Evolutionary conservation across 768 basidiomycete genomes (phyloP).

Genomic region (Leccinum subtestaceum): DNA sequence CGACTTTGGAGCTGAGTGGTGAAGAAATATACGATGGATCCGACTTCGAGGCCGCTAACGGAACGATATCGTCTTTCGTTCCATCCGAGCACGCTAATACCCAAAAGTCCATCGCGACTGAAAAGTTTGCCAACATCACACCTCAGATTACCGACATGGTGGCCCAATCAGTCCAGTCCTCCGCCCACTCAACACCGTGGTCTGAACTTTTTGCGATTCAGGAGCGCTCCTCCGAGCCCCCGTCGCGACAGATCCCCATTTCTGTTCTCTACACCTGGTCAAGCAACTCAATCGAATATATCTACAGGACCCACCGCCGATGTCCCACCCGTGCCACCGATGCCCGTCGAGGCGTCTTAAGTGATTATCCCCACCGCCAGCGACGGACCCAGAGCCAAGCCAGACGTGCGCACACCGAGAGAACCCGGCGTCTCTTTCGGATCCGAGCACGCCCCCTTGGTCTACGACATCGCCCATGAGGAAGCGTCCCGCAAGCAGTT

Average conservation of each 20-base stretch:
- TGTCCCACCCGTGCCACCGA: background rate
- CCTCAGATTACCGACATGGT: slow-evolving; percentile 7
- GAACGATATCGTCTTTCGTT: slow-evolving; percentile 46
- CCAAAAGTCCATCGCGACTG: slow-evolving; percentile 30
- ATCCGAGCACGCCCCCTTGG: background rate
- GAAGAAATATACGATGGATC: slow-evolving; percentile 94
- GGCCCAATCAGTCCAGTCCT: slow-evolving; percentile 28
- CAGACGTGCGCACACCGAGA: background rate
- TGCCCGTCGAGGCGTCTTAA: background rate
- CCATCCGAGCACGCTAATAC: slow-evolving; percentile 31
- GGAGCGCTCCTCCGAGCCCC: slow-evolving; percentile 58
- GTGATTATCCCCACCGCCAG: background rate
- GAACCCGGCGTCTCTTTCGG: background rate
- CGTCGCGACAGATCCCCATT: slow-evolving; percentile 21
- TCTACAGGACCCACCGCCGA: background rate
- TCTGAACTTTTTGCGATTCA: slow-evolving; percentile 50
- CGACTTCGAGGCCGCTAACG: slow-evolving; percentile 71
- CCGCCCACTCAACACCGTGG: slow-evolving; percentile 46
- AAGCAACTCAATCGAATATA: background rate
- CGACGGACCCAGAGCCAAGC: slow-evolving; percentile 5
- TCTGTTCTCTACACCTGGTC: slow-evolving; percentile 4
- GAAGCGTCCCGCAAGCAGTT: slow-evolving; percentile 18
- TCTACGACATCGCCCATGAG: slow-evolving; percentile 4
- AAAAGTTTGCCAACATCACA: slow-evolving; percentile 8
- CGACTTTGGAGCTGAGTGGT: slow-evolving; percentile 73